Evolutionary conservation across 345 rosid genomes (phyloP), one percentile per base, ranked within the genome.

Genomic region (Nasturtium officinale): DNA sequence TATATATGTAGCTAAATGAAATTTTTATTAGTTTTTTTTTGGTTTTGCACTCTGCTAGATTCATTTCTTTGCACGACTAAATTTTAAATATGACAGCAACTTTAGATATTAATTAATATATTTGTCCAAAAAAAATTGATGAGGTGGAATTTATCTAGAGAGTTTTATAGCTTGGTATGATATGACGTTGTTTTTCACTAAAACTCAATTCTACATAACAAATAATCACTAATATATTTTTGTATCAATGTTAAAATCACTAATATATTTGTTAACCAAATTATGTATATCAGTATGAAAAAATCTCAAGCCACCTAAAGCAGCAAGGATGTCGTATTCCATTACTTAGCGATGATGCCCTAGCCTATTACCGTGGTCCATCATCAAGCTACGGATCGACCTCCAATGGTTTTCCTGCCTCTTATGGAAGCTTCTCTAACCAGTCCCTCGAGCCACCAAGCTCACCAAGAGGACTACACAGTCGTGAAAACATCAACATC

Each of bases 401-500:
- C 21, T 75, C 70, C 21, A 61, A 4, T 5, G 21, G 35, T 33
- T 56, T 16, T 25, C 50, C 5, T 23, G 56, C 12, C 32, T 21
- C 35, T 12, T 32, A 67, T 20, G 69, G 56, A 30, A 7, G 57
- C 30, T 51, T 68, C 10, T 52, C 50, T 3, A 61, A 52, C 68
- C 40, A 43, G 42, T 32, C 3, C 51, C 17, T 9, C 21, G 46
- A 75, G 25, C 58, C 40, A 53, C 65, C 65, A 40, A 38, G 12
- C 73, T 37, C 42, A 33, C 15, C 16, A 38, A 30, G 62, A 60
- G 62, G 45, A 40, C 69, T 55, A 67, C 12, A 60, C 61, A 11
- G 29, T 60, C 68, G 0, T 59, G 78, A 17, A 50, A 35, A 42
- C 38, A 30, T 20, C 21, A 75, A 29, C 78, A 40, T 2, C n/a